These are phyloP conservation scores for Beauveria asiatica DNA, from an alignment of 2,329 filamentous ascomycete genomes.

Conservation along the genomic window DNA sequence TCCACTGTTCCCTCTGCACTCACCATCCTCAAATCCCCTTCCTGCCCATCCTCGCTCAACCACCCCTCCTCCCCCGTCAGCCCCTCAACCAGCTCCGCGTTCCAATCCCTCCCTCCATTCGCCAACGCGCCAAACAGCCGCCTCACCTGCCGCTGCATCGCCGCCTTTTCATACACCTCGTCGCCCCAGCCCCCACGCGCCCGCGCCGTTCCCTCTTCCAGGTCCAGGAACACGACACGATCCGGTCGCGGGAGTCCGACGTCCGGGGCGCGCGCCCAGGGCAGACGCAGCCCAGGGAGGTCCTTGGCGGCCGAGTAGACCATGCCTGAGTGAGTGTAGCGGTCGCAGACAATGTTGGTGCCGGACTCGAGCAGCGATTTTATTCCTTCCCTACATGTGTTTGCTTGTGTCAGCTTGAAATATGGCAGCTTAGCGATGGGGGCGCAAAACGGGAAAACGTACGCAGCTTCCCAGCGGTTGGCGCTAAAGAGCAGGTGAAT, in stretches of 20 bases:
- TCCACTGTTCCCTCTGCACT: constrained; percentile 47
- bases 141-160: constrained; percentile 73
- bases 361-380: constrained; percentile 50
- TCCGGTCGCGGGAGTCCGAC: constrained; percentile 82
- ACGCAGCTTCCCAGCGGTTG: constrained; percentile 75
- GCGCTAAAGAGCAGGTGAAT: constrained; percentile 87
- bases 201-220: constrained; percentile 63
- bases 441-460: constrained; percentile 20
- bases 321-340: constrained; percentile 91
- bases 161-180: constrained; percentile 79
- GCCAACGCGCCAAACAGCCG: constrained; percentile 58
- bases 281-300: constrained; percentile 58
- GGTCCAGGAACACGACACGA: constrained; percentile 76
- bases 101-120: constrained; percentile 34
- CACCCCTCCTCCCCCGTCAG: constrained; percentile 16
- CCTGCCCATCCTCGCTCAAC: constrained; percentile 35
- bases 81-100: constrained; percentile 18
- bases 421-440: background rate
- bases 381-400: constrained; percentile 38
- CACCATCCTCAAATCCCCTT: constrained; percentile 45
- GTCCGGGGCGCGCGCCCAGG: constrained; percentile 80
- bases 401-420: background rate
- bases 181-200: constrained; percentile 77
- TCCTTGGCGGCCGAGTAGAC: constrained; percentile 88
- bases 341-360: constrained; percentile 73